phyloP scores from a whole-genome alignment of 345 rosid genomes.

The Brassica nigra region DNA sequence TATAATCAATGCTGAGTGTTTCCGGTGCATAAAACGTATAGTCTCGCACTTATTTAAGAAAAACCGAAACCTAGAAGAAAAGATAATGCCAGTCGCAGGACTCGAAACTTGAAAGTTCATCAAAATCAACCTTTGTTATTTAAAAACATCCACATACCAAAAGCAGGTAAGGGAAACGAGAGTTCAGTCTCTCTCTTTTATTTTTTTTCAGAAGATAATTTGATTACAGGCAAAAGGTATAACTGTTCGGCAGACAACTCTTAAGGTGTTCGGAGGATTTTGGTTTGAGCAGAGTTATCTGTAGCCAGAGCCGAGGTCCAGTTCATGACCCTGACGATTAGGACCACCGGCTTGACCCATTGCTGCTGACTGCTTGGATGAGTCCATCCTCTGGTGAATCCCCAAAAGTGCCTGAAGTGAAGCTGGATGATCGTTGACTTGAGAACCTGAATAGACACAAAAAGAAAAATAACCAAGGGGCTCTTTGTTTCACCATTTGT shows the following conservation, averaged over 20 bases:
- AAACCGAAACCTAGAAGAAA: not conserved
- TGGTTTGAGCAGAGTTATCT: conserved; percentile 44
- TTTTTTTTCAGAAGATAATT: conserved; percentile 13
- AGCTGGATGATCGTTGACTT: conserved; percentile 59
- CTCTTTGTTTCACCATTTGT: no score
- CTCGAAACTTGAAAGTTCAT: not conserved
- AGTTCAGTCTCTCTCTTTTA: not conserved
- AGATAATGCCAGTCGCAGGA: conserved; percentile 9
- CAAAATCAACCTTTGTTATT: conserved; percentile 11
- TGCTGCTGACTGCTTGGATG: conserved; percentile 55
- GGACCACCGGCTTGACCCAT: conserved; percentile 45
- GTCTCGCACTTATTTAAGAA: not conserved
- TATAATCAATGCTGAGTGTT: not conserved
- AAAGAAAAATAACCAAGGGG: not conserved
- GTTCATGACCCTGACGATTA: conserved; percentile 67
- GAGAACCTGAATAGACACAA: conserved; percentile 48
- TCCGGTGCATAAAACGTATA: not conserved
- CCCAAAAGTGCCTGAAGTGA: conserved; percentile 74
- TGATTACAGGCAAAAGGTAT: not conserved
- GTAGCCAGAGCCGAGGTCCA: conserved; percentile 68
- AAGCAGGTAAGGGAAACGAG: conserved; percentile 4
- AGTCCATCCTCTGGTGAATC: conserved; percentile 71
- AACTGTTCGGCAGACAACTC: conserved; percentile 19
- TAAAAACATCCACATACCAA: conserved; percentile 3
- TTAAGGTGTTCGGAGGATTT: conserved; percentile 16